Evolutionary conservation across 192 early-diverging fungal genomes (phyloP).

Genomic region (Coemansia sp.): DNA sequence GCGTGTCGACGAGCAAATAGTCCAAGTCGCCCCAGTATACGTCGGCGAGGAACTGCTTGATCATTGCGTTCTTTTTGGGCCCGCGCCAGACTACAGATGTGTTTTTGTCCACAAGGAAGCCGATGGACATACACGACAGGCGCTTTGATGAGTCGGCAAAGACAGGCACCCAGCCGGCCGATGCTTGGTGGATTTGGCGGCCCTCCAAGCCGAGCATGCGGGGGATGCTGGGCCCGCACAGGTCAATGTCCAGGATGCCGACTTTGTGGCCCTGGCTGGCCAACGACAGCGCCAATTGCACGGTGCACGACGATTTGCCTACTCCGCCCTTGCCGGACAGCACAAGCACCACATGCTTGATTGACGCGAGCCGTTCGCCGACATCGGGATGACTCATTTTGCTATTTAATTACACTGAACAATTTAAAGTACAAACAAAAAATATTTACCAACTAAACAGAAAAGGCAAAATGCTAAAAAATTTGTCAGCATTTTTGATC

Average conservation of each 20-base stretch:
- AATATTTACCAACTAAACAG: neutral
- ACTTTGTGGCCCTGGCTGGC: slow-evolving; percentile 66
- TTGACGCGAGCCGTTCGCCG: slow-evolving; percentile 43
- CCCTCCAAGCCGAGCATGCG: slow-evolving; percentile 92
- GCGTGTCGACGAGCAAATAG: slow-evolving; percentile 94
- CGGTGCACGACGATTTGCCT: slow-evolving; percentile 90
- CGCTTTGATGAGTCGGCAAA: slow-evolving; percentile 65
- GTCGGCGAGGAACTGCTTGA: slow-evolving; percentile 93
- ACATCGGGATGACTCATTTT: slow-evolving; percentile 39
- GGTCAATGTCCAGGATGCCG: slow-evolving; percentile 93
- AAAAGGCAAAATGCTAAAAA: slow-evolving; percentile 1
- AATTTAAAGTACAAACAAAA: neutral
- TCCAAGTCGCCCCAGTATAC: slow-evolving; percentile 97
- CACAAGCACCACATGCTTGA: slow-evolving; percentile 90
- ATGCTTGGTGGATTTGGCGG: slow-evolving; percentile 85
- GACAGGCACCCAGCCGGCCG: slow-evolving; percentile 83
- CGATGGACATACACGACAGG: slow-evolving; percentile 93
- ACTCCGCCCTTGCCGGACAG: slow-evolving; percentile 99
- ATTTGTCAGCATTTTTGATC: slow-evolving; percentile 3
- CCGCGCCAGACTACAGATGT: slow-evolving; percentile 98
- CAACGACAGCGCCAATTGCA: slow-evolving; percentile 76
- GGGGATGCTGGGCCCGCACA: slow-evolving; percentile 95
- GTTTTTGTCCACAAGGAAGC: slow-evolving; percentile 86
- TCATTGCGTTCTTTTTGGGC: slow-evolving; percentile 99
- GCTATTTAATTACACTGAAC: neutral